Evolutionary conservation across 2,329 filamentous ascomycete genomes (phyloP).

Genomic region (Pyricularia grisea): DNA sequence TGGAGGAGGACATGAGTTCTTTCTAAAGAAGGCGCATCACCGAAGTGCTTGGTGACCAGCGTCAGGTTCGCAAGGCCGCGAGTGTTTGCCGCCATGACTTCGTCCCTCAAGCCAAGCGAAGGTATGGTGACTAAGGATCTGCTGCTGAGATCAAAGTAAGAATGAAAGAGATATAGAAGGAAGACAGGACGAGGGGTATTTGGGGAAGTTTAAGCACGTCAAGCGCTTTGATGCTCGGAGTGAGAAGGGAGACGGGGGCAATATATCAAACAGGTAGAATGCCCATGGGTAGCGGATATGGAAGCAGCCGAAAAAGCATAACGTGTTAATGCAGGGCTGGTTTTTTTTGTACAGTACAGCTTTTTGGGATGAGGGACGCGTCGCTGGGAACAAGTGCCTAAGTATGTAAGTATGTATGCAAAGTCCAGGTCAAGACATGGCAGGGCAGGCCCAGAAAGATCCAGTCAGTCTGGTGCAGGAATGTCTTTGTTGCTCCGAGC

Average conservation of each 20-base stretch:
- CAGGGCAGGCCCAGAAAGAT: not conserved
- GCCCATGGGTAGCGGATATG: not conserved
- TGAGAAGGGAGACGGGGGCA: not conserved
- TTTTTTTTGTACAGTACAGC: not conserved
- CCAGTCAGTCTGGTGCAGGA: not conserved
- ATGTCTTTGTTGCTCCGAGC: not conserved
- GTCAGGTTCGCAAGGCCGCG: constrained; percentile 5
- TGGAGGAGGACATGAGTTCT: not conserved
- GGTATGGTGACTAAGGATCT: not conserved
- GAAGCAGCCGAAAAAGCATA: not conserved
- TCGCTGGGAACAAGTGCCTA: not conserved
- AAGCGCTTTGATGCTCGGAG: not conserved
- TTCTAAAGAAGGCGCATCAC: not conserved
- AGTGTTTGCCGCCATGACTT: not conserved
- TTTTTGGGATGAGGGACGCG: not conserved
- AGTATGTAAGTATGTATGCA: not conserved
- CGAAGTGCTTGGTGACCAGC: constrained; percentile 4
- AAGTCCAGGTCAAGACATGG: not conserved
- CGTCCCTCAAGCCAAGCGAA: not conserved
- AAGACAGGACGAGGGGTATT: constrained; percentile 1
- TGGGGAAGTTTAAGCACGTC: not conserved
- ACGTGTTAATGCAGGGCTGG: not conserved
- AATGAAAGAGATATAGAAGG: not conserved
- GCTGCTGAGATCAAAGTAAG: not conserved
- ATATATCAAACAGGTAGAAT: constrained; percentile 4